Conservation (phyloP, 345 rosid genomes). For the Erucastrum elatum region DNA sequence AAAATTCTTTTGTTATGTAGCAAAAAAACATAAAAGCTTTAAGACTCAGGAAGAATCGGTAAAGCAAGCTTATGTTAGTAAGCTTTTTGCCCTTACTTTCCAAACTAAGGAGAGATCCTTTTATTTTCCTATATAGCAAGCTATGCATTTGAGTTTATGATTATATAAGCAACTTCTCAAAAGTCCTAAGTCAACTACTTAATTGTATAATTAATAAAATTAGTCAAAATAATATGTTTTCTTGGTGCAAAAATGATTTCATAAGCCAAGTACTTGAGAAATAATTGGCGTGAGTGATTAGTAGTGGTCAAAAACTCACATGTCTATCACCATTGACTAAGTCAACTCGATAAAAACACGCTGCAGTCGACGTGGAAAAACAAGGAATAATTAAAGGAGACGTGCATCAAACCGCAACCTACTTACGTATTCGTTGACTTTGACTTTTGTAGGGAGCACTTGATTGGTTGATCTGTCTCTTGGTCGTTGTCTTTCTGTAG, state of each 20-base stretch:
- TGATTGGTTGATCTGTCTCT: background rate
- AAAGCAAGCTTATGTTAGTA: background rate
- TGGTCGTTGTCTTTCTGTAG: background rate
- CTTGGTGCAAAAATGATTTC: slow-evolving; percentile 17
- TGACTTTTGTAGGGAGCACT: slow-evolving; percentile 13
- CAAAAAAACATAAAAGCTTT: background rate
- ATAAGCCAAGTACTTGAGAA: background rate
- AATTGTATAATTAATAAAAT: too few relatives aligned
- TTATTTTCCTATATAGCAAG: background rate
- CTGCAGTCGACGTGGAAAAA: slow-evolving; percentile 6
- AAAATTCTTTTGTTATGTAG: background rate
- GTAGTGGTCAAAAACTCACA: too few relatives aligned
- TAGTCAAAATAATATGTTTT: background rate
- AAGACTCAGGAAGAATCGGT: background rate
- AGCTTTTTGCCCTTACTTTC: too few relatives aligned
- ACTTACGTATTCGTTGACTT: slow-evolving; percentile 5
- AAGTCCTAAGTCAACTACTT: slow-evolving; percentile 15
- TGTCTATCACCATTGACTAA: background rate
- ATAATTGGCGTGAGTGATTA: too few relatives aligned
- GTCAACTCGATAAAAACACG: background rate
- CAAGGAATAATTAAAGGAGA: slow-evolving; percentile 7
- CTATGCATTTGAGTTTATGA: slow-evolving; percentile 1
- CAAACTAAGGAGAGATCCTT: background rate
- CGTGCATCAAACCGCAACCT: slow-evolving; percentile 15
- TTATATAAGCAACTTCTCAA: slow-evolving; percentile 15